Evolutionary conservation across 345 rosid genomes (phyloP).

Genomic region (Syzygium jambos): DNA sequence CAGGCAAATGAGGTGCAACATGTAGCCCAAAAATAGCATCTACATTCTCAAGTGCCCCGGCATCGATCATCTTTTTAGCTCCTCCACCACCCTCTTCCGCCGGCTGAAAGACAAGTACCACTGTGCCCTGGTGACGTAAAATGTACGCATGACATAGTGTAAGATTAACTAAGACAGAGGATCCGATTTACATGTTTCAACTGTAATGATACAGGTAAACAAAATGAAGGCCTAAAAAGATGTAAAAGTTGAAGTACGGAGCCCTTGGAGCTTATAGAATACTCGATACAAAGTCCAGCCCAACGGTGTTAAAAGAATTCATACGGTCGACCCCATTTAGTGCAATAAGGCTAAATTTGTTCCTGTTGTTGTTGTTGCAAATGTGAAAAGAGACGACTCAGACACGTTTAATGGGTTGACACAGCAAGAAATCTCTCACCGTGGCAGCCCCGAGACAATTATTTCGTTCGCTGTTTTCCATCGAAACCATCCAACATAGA

Average conservation of each 20-base stretch:
- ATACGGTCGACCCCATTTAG: neutral
- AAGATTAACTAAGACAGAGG: neutral
- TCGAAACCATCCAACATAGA: neutral
- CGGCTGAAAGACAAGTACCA: slow-evolving; percentile 82
- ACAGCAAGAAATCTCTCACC: neutral
- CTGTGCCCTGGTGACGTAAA: slow-evolving; percentile 53
- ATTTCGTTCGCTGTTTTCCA: neutral
- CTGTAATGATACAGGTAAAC: neutral
- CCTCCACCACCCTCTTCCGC: slow-evolving; percentile 97
- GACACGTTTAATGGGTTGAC: neutral
- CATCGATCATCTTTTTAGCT: slow-evolving; percentile 62
- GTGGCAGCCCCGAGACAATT: neutral
- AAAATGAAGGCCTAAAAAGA: neutral
- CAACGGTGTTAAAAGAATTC: neutral
- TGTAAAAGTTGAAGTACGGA: neutral
- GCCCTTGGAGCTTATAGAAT: neutral
- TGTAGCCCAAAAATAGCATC: slow-evolving; percentile 79
- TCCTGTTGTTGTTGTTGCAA: neutral
- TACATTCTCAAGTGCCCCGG: slow-evolving; percentile 59
- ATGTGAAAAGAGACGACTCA: neutral
- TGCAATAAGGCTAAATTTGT: neutral
- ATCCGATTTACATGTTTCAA: neutral
- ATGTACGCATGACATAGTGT: neutral
- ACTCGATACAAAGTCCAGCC: neutral
- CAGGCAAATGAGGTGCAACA: slow-evolving; percentile 23